Evolutionary conservation across 305 asterid species (phyloP).

Genomic region (Caryopteris hybrid): DNA sequence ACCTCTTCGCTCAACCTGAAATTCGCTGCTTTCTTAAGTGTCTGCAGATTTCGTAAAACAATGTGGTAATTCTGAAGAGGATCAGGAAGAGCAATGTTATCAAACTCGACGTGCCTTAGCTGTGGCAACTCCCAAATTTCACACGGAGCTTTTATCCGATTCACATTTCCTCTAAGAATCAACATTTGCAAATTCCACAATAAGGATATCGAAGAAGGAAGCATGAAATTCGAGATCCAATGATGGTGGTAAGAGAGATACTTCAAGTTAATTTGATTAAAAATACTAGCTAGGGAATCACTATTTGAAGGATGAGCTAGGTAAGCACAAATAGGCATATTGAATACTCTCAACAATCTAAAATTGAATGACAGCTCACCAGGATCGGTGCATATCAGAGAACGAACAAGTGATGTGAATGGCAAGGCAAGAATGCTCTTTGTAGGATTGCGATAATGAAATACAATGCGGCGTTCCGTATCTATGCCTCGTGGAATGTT

Average conservation of each 20-base stretch:
- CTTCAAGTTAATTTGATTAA: neutral
- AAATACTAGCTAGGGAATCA: no score
- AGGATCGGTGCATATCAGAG: neutral
- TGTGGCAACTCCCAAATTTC: constrained; percentile 13
- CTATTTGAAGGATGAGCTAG: no score
- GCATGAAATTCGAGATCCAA: no score
- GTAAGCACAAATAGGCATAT: neutral
- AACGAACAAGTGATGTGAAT: neutral
- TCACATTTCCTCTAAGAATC: fast-evolving
- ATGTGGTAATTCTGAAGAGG: neutral
- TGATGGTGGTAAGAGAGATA: neutral
- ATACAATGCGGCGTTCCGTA: neutral
- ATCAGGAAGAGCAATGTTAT: neutral
- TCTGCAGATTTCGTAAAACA: neutral
- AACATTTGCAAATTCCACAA: constrained; percentile 4
- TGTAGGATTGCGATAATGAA: neutral
- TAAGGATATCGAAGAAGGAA: neutral
- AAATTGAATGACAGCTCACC: neutral
- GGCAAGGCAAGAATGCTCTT: neutral
- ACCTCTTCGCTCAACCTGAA: neutral
- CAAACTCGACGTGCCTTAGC: neutral
- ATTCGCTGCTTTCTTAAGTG: neutral
- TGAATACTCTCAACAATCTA: neutral
- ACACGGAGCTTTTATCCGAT: neutral
- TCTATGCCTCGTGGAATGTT: neutral